phyloP scores from a whole-genome alignment of 2,329 filamentous ascomycete species.

The Neopestalotiopsis rosae region DNA sequence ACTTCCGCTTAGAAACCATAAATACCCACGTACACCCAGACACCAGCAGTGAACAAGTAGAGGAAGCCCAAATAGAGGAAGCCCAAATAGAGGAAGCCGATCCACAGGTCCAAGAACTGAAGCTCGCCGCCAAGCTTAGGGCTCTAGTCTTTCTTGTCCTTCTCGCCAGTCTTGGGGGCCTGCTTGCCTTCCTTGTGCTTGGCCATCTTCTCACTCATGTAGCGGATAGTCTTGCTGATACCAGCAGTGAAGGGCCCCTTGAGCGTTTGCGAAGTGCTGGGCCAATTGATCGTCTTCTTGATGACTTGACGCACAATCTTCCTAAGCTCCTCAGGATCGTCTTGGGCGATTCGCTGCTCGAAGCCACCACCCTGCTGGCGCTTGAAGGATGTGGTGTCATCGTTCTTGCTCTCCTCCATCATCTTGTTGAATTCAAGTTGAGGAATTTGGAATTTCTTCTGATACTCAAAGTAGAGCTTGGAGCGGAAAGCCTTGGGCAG shows the following conservation, averaged over 20 bases:
- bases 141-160: conserved; percentile 16
- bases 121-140: conserved; percentile 10
- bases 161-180: conserved; percentile 17
- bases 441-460: conserved; percentile 87
- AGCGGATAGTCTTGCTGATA: conserved; percentile 70
- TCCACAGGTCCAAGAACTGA: not conserved
- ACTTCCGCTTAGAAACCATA: conserved; percentile 9
- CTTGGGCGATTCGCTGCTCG: conserved; percentile 80
- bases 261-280: conserved; percentile 83
- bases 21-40: conserved; percentile 10
- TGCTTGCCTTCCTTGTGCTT: conserved; percentile 62
- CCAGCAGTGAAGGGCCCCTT: conserved; percentile 87
- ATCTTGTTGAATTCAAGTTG: conserved; percentile 83
- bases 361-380: conserved; percentile 82
- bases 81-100: conserved; percentile 4
- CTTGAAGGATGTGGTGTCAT: conserved; percentile 70
- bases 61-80: conserved; percentile 9
- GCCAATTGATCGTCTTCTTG: conserved; percentile 89
- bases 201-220: conserved; percentile 80
- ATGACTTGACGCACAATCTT: conserved; percentile 77
- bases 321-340: conserved; percentile 69
- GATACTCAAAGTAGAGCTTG: conserved; percentile 93
- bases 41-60: conserved; percentile 3
- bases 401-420: conserved; percentile 77
- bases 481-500: conserved; percentile 86